Conservation (phyloP, 2,329 filamentous ascomycete species). For the Neofusicoccum kwambonambiense region DNA sequence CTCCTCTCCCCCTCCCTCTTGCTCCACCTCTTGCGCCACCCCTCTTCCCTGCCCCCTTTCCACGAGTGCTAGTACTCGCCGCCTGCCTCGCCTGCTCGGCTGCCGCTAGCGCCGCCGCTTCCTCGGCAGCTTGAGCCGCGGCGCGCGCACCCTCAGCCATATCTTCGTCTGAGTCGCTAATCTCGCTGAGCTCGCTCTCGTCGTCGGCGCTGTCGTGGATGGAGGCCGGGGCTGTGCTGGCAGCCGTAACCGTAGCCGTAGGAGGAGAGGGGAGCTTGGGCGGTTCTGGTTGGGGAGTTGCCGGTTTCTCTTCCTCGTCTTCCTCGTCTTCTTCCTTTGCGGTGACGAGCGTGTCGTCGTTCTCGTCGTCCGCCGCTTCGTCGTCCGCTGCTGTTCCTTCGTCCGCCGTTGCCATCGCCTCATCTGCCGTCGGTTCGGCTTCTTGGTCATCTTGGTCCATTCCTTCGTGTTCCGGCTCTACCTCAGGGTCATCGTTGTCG, state of each 20-base stretch:
- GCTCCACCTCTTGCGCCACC: too few species aligned
- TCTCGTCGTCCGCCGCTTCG: neutral
- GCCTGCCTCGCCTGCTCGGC: neutral
- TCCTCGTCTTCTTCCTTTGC: conserved; percentile 1
- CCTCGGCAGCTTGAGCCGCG: neutral
- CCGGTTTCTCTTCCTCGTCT: neutral
- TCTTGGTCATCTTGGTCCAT: conserved; percentile 48
- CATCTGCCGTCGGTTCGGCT: conserved; percentile 36
- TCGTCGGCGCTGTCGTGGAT: conserved; percentile 54
- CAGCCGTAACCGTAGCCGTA: neutral
- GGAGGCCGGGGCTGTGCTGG: conserved; percentile 33
- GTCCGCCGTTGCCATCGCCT: conserved; percentile 3
- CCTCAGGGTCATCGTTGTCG: conserved; percentile 37
- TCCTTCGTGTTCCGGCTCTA: conserved; percentile 34
- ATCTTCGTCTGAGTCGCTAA: conserved; percentile 41
- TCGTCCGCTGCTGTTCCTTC: neutral
- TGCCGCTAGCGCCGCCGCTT: neutral
- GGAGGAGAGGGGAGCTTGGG: neutral
- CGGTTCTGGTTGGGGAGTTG: too few species aligned
- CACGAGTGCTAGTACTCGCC: neutral
- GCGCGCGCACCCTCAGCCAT: conserved; percentile 5
- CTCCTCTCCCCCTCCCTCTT: too few species aligned
- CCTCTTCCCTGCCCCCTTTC: too few species aligned
- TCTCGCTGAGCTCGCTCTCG: conserved; percentile 55
- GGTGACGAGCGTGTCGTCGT: neutral